Percentiles rank a stretch among this genome's conserved stretches.
phyloP scores from a whole-genome alignment of 345 rosid genomes.

The Camelina neglecta region DNA sequence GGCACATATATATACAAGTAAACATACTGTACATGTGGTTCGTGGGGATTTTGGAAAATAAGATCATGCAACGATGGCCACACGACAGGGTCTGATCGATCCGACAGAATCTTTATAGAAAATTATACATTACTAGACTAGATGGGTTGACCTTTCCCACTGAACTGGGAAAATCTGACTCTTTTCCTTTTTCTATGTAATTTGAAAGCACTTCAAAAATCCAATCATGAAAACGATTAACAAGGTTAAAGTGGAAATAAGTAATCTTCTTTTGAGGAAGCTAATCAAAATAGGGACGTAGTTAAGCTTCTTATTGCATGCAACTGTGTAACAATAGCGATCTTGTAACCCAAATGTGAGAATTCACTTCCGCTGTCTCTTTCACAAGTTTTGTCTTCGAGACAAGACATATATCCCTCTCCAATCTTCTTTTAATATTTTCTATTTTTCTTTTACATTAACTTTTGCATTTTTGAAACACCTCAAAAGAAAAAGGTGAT shows the following conservation, averaged over 20 bases:
- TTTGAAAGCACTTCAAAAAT: conserved; percentile 17
- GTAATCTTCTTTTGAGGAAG: conserved; percentile 26
- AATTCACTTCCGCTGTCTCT: conserved; percentile 33
- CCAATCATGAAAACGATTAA: conserved; percentile 41
- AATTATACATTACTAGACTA: conserved; percentile 27
- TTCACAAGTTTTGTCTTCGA: conserved; percentile 26
- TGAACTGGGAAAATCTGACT: conserved; percentile 36
- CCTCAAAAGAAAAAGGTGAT: not conserved
- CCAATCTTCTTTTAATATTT: not conserved
- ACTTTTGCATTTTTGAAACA: not conserved
- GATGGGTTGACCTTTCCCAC: conserved; percentile 47
- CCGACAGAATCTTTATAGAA: conserved; percentile 37
- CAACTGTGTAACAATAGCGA: conserved; percentile 36
- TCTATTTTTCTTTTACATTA: not conserved
- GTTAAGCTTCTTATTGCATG: conserved; percentile 42
- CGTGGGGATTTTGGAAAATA: conserved; percentile 30
- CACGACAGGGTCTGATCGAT: conserved; percentile 29
- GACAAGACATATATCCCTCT: conserved; percentile 34
- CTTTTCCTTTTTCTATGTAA: not conserved
- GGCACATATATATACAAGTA: not conserved
- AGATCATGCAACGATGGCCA: conserved; percentile 39
- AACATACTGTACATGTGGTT: conserved; percentile 21
- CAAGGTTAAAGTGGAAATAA: conserved; percentile 7
- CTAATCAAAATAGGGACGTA: conserved; percentile 35
- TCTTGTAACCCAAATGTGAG: conserved; percentile 32